Evolutionary conservation across 2,329 filamentous ascomycete genomes (phyloP), one percentile per base, ranked within the genome.

Genomic region (Paracoccidioides brasiliensis): DNA sequence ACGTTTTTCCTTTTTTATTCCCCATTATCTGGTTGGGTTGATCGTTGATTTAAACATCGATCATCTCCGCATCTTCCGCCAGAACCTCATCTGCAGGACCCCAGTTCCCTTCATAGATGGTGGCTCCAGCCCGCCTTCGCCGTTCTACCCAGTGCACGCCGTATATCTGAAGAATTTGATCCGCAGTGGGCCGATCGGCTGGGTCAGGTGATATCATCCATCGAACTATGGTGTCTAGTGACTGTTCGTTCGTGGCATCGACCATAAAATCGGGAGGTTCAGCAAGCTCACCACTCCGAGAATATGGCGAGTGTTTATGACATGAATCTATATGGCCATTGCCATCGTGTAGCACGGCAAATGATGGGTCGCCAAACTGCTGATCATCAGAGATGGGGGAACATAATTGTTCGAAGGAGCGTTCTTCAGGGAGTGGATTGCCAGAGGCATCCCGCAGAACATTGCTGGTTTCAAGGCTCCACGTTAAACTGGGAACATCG

Each of bases 101-200:
- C 86, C 90, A 98, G 68, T 88, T 93, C 59, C 93, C 93, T 73
- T 98, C 93, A 64, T 87, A 98, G 54, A 98, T 84, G 0, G 90
- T 96, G n/a, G 93, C 93, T 46, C 90, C 88, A 9, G 90, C 88
- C 55, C 86, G 83, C 55, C 90, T 83, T 59, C 90, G 83, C 52
- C 77, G 74, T 55, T 83, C 80, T 37, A 94, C 85, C 87, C 93
- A 98, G 58, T 79, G 80, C 53, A 95, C 79, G 30, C 89, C 88
- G 51, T 84, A 82, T 1, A 84, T 80, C 48, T 80, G 73, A 49
- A 95, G 79, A 9, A 98, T 73, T 60, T 94, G 80, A 53, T 85
- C 78, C 30, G 89, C 80, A 1, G 79, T 80, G 4, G 91, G 93
- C 54, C 93, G 86, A 52, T 83, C 75, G 10, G 74, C 70, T 0